Percentiles rank a stretch among this genome's conserved stretches.
phyloP scores from a whole-genome alignment of 2,329 filamentous ascomycete genomes.

The Cladosporium sp. region DNA sequence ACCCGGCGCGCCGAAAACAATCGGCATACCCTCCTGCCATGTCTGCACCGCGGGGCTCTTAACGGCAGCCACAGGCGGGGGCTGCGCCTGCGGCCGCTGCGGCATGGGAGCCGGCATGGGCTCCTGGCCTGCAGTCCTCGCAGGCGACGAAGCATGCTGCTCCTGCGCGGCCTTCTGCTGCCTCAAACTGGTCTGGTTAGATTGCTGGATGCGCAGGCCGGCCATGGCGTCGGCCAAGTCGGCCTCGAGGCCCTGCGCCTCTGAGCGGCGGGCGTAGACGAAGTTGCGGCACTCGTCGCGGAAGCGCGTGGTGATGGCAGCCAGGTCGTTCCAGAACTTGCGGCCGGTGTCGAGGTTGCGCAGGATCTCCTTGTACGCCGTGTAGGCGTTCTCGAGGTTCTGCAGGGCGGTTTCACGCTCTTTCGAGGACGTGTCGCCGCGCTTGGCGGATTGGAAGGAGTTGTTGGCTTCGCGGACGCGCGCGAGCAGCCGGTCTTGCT shows the following conservation, averaged over 20 bases:
- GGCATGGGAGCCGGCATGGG: slow-evolving; percentile 54
- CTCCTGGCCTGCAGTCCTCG: slow-evolving; percentile 31
- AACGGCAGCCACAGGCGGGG: slow-evolving; percentile 25
- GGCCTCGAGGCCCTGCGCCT: slow-evolving; percentile 71
- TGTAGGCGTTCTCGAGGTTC: slow-evolving; percentile 80
- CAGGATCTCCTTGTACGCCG: slow-evolving; percentile 94
- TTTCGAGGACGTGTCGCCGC: slow-evolving; percentile 57
- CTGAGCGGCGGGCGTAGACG: slow-evolving; percentile 71
- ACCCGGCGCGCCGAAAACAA: slow-evolving; percentile 23
- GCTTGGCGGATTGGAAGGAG: slow-evolving; percentile 67
- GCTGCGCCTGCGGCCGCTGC: slow-evolving; percentile 27
- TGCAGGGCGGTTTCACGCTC: slow-evolving; percentile 85
- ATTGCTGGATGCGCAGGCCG: slow-evolving; percentile 46
- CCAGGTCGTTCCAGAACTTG: slow-evolving; percentile 96
- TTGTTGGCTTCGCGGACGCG: slow-evolving; percentile 70
- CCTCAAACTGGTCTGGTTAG: slow-evolving; percentile 35
- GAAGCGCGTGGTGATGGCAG: slow-evolving; percentile 78
- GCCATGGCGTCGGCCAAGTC: slow-evolving; percentile 58
- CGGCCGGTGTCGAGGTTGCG: slow-evolving; percentile 84
- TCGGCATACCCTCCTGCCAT: slow-evolving; percentile 32
- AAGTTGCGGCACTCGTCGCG: slow-evolving; percentile 74
- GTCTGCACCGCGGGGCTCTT: slow-evolving; percentile 21
- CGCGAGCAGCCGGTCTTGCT: slow-evolving; percentile 66
- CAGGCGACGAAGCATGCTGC: slow-evolving; percentile 25
- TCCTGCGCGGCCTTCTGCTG: slow-evolving; percentile 39